Evolutionary conservation across 495 filamentous ascomycete genomes (phyloP), one percentile per base, ranked within the genome.

Genomic region (Penicillium macrosclerotiorum): DNA sequence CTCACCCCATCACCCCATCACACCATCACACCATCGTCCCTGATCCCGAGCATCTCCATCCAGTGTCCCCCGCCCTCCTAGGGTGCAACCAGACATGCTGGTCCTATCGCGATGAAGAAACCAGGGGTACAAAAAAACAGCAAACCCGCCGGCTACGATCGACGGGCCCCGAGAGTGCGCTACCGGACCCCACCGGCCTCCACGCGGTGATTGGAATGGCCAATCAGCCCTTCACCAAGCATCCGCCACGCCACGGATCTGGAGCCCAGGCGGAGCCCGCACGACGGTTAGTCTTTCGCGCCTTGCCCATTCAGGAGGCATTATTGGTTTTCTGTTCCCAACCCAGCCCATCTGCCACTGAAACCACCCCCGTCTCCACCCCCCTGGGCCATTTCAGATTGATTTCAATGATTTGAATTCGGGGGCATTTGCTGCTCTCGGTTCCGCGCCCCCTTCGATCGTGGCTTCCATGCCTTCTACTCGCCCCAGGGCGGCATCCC

Each of bases 71-170:
- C 20, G n/a, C n/a, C n/a, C n/a, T n/a, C 36, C 36, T 8, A 6
- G 2, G 4, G 37, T 13, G 22, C n/a, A 5, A 18, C 16, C 9
- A 12, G 12, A 33, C 11, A 24, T 13, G 26, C 20, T 9, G 13
- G 18, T 22, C 52, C 52, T 55, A 46, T 55, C 20, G 46, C 46
- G 27, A 41, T 49, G 42, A 37, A 54, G 47, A 49, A 45, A 40
- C 50, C 42, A 45, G 47, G 47, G 47, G 42, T 13, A 23, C 33
- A 31, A 20, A 29, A 34, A 36, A 20, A 13, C 32, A 48, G 18
- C 30, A 13, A 22, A 34, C 24, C 45, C n/a, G n/a, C n/a, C n/a
- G n/a, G n/a, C n/a, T n/a, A n/a, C n/a, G 45, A 48, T 48, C 45
- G 45, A 48, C 45, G 29, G 45, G 16, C 45, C 30, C 37, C 45